phyloP scores from a whole-genome alignment of 2,329 filamentous ascomycete species.

The Cadophora sp. region DNA sequence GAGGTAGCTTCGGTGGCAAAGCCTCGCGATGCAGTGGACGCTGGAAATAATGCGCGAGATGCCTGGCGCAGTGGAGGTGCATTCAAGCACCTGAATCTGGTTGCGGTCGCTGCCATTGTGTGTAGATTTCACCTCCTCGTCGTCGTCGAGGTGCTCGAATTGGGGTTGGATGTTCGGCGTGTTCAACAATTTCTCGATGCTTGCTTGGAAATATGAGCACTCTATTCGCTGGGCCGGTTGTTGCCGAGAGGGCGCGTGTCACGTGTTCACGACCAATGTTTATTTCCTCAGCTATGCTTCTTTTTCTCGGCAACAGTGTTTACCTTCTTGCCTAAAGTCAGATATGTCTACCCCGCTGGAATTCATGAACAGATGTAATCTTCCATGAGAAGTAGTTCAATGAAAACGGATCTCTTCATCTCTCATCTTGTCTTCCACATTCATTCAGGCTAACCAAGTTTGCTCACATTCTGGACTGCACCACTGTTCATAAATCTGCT shows the following conservation, averaged over 20 bases:
- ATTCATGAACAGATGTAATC: not conserved
- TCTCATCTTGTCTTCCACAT: not conserved
- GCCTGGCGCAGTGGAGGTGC: slow-evolving; percentile 38
- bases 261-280: not conserved
- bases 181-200: slow-evolving; percentile 1
- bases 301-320: slow-evolving; percentile 4
- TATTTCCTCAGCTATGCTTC: not conserved
- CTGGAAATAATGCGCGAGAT: slow-evolving; percentile 31
- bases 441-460: not conserved
- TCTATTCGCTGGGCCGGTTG: slow-evolving; percentile 6
- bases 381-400: not conserved
- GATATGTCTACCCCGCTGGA: not conserved
- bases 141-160: not conserved
- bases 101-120: slow-evolving; percentile 39
- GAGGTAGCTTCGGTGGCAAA: slow-evolving; percentile 40
- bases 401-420: not conserved
- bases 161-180: not conserved
- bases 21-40: slow-evolving; percentile 31
- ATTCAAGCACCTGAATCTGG: slow-evolving; percentile 42
- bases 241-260: slow-evolving; percentile 14
- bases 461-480: not conserved
- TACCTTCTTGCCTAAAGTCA: slow-evolving; percentile 6
- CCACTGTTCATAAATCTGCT: not conserved
- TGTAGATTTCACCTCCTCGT: not conserved
- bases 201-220: slow-evolving; percentile 10